Percentiles rank a stretch among this genome's conserved stretches.
phyloP scores from a whole-genome alignment of 306 rosid genomes.

The Casuarina glauca region DNA sequence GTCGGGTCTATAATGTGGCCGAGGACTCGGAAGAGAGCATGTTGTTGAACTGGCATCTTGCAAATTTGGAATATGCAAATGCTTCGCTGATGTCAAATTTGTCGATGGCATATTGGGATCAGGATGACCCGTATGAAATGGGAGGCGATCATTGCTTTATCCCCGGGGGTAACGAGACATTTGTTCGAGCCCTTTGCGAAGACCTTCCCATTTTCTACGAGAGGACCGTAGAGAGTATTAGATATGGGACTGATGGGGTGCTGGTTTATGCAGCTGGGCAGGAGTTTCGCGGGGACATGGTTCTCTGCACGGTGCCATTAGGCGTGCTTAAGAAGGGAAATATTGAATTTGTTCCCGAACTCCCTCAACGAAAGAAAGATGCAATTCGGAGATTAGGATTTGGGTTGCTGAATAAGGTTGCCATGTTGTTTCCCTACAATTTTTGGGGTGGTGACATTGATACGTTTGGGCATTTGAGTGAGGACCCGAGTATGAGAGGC shows the following conservation, averaged over 20 bases:
- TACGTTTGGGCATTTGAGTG: conserved; percentile 83
- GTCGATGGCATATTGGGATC: conserved; percentile 98
- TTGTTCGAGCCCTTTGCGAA: conserved; percentile 66
- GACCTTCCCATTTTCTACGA: conserved; percentile 82
- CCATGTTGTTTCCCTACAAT: conserved; percentile 74
- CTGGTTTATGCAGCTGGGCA: conserved; percentile 58
- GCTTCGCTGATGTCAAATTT: conserved; percentile 81
- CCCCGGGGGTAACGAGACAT: conserved; percentile 83
- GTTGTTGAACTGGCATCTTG: conserved; percentile 91
- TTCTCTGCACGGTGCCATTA: conserved; percentile 78
- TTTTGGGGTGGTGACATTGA: conserved; percentile 94
- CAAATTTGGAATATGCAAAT: conserved; percentile 92
- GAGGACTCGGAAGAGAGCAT: conserved; percentile 70
- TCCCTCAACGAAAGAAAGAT: conserved; percentile 82
- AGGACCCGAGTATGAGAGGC: conserved; percentile 83
- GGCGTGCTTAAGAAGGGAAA: conserved; percentile 80
- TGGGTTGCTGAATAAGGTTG: conserved; percentile 84
- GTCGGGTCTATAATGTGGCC: conserved; percentile 65
- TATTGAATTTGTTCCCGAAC: conserved; percentile 73
- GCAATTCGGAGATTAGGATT: conserved; percentile 83
- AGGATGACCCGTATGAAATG: conserved; percentile 94
- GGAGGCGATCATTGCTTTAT: conserved; percentile 97
- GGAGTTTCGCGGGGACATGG: conserved; percentile 71
- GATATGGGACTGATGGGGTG: conserved; percentile 77
- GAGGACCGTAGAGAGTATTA: conserved; percentile 63